Base-by-base conservation (phyloP, 495 filamentous ascomycete species). In the Melanomma pulvis-pyrius region DNA sequence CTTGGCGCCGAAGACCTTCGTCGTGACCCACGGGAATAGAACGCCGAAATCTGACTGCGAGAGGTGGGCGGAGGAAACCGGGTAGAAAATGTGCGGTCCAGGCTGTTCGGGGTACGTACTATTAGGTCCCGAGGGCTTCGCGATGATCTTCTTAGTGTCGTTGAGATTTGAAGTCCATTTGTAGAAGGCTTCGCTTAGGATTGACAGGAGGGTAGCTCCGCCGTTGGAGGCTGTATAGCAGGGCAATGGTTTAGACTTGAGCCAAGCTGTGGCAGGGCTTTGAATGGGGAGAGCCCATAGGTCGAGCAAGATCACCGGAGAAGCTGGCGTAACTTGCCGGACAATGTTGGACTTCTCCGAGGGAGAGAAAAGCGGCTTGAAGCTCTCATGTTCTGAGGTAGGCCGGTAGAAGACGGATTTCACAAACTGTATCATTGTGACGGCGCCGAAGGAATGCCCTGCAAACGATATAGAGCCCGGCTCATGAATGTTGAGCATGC, bases 11-110 rank as follows among this genome's bases (percentile, higher is more conserved):
- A 88, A 84, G 8, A 87, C 77, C 54, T 77, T 78, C 53, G 80
- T 82, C 24, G 85, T 86, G 22, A 89, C 68, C 77, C 83, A 84
- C 0, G 91, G 89, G 71, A 92, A 92, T 21, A 93, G 74, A 12
- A 91, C 72, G n/a, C 86, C 90, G 73, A 92, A 93, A 69, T 93
- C 90, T 17, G 83, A 87, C 76, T 92, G 90, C 36, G 78, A 86
- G 24, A 92, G 79, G 73, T 93, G 90, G 0, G 89, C 89, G 4
- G 83, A 86, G 11, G 75, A 70, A 11, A 75, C 67, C 1, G 86
- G 83, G 71, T 88, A 92, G 74, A 86, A 92, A 57, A 91, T 67
- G 30, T 64, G 71, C 2, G 74, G 65, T 0, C 61, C 70, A 1
- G 71, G 54, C 47, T 62, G 60, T 13, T 39, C 44, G 8, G 50